Evolutionary conservation across 352 stramenopile genomes (phyloP).

Genomic region (Phytophthora sp.): DNA sequence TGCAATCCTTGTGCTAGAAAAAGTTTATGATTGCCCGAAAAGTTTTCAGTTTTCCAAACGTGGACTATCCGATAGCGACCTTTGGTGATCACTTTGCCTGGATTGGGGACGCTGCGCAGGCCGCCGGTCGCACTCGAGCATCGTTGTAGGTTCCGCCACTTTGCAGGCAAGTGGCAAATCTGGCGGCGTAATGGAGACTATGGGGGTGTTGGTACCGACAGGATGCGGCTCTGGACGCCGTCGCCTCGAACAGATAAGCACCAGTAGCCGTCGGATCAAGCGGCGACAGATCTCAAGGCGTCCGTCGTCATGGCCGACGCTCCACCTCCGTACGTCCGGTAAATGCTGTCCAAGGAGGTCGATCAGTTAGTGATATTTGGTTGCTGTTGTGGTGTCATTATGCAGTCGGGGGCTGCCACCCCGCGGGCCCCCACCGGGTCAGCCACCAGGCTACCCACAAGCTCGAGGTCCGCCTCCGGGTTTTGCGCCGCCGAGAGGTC

Average conservation of each 20-base stretch:
- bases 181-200: too few relatives aligned
- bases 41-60: too few relatives aligned
- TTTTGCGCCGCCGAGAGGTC: slow-evolving; percentile 47
- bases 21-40: too few relatives aligned
- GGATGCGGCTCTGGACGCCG: too few relatives aligned
- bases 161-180: too few relatives aligned
- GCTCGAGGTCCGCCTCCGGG: slow-evolving; percentile 59
- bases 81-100: slow-evolving; percentile 11
- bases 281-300: slow-evolving; percentile 14
- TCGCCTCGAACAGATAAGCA: too few relatives aligned
- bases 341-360: not conserved
- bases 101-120: slow-evolving; percentile 1
- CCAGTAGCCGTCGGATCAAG: too few relatives aligned
- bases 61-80: too few relatives aligned
- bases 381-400: not conserved
- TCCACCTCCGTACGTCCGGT: slow-evolving; percentile 32
- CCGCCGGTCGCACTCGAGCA: not conserved
- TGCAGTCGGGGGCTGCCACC: slow-evolving; percentile 34
- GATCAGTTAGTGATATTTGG: not conserved
- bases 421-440: slow-evolving; percentile 44
- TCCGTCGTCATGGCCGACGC: slow-evolving; percentile 32
- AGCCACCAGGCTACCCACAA: slow-evolving; percentile 59
- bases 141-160: too few relatives aligned
- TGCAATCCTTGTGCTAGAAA: too few relatives aligned
- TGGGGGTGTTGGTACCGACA: too few relatives aligned